Percentiles rank a stretch among this genome's conserved stretches.
Evolutionary conservation across 148 eudicot genomes (phyloP).

Genomic region (Cornus florida): DNA sequence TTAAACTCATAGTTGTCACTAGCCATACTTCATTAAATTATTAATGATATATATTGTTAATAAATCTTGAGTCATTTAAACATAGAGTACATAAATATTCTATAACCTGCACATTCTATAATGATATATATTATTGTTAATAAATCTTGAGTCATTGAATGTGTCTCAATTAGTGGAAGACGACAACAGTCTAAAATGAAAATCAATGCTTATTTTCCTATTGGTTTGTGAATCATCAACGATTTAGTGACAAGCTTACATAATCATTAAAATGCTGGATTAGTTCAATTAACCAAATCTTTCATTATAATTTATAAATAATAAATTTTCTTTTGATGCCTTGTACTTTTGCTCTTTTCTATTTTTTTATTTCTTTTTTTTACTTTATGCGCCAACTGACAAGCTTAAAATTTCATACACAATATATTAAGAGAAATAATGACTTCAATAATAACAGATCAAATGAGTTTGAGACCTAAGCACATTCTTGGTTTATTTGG

Average conservation of each 20-base stretch:
- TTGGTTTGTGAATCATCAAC: slow-evolving; percentile 13
- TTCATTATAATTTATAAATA: no score
- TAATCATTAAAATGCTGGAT: not conserved
- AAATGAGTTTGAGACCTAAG: no score
- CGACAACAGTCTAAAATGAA: not conserved
- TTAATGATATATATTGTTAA: not conserved
- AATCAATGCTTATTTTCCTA: not conserved
- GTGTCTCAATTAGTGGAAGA: not conserved
- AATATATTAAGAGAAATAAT: no score
- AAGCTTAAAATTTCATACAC: no score
- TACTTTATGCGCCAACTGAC: no score
- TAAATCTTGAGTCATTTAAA: not conserved
- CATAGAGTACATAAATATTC: no score
- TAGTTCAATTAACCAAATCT: not conserved
- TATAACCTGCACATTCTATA: no score
- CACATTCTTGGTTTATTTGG: no score
- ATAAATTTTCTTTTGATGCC: no score
- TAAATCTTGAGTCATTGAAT: not conserved
- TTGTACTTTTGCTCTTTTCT: no score
- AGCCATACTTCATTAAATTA: not conserved
- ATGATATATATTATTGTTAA: not conserved
- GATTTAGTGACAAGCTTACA: not conserved
- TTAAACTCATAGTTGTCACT: slow-evolving; percentile 11
- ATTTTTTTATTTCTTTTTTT: no score
- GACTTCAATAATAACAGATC: no score